These are phyloP conservation scores for Penicillium egyptiacum DNA, from an alignment of 495 filamentous ascomycete species.

Conservation along the genomic window DNA sequence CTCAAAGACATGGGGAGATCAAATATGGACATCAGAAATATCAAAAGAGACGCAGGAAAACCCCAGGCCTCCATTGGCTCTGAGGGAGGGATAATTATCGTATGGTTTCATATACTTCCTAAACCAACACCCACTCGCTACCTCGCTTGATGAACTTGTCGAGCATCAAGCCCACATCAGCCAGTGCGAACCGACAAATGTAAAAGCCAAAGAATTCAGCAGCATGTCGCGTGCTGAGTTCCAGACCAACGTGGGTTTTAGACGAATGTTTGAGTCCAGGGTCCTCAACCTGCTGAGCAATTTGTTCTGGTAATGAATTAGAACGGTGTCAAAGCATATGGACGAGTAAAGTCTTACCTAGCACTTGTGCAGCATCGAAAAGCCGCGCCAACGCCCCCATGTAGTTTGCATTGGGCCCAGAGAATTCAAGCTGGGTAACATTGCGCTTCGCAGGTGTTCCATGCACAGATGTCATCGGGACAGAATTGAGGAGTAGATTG, in stretches of 20 bases:
- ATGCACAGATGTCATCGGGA: constrained; percentile 76
- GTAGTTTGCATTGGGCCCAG: constrained; percentile 83
- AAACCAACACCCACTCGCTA: constrained; percentile 85
- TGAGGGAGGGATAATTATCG: constrained; percentile 6
- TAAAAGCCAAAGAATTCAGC: constrained; percentile 98
- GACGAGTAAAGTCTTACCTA: constrained; percentile 65
- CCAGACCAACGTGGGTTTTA: constrained; percentile 88
- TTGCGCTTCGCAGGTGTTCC: constrained; percentile 67
- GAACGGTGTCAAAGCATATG: constrained; percentile 8
- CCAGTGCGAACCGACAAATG: constrained; percentile 87
- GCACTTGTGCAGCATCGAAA: constrained; percentile 89
- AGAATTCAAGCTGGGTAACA: constrained; percentile 64
- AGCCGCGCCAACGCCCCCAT: constrained; percentile 87
- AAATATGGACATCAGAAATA: constrained; percentile 29
- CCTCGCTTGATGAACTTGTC: constrained; percentile 98
- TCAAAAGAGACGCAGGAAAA: constrained; percentile 10
- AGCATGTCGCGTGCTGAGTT: constrained; percentile 88
- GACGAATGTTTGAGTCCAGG: constrained; percentile 79
- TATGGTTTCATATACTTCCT: constrained; percentile 15
- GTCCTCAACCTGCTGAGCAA: constrained; percentile 93
- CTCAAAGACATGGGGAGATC: constrained; percentile 31
- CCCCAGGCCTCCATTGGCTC: neutral
- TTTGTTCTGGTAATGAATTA: constrained; percentile 71
- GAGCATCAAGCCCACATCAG: constrained; percentile 80
- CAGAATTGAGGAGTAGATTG: constrained; percentile 60